Conservation (phyloP, 78 protist species). For the Dictyostelium intermedium region DNA sequence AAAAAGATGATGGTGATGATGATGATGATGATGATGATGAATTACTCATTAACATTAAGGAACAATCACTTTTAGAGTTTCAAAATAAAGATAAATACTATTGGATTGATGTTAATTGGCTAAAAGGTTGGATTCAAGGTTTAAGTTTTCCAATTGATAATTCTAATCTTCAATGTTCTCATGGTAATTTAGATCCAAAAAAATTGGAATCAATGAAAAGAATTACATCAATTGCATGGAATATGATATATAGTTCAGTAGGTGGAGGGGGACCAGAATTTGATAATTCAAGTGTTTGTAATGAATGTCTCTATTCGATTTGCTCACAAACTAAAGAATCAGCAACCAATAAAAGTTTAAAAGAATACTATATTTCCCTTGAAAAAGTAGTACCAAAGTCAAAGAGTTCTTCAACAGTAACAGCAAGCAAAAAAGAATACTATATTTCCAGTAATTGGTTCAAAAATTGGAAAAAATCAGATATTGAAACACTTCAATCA, state of each 20-base stretch:
- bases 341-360: background rate
- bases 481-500: no score
- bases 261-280: conserved; percentile 29
- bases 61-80: background rate
- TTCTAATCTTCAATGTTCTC: conserved; percentile 1
- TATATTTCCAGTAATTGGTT: conserved; percentile 51
- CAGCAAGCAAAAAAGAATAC: background rate
- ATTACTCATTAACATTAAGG: background rate
- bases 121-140: conserved; percentile 33
- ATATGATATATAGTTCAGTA: background rate
- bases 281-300: background rate
- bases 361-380: background rate
- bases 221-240: background rate
- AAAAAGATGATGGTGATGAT: background rate
- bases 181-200: conserved; percentile 16
- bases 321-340: background rate
- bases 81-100: background rate
- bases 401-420: background rate
- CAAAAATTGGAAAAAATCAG: conserved; percentile 17
- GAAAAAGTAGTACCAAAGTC: background rate
- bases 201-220: conserved; percentile 35
- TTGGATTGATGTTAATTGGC: conserved; percentile 45
- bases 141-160: conserved; percentile 34
- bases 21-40: background rate
- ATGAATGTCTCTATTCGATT: conserved; percentile 18